Evolutionary conservation across 306 rosid genomes (phyloP), one percentile per base, ranked within the genome.

Genomic region (Vicia villosa): DNA sequence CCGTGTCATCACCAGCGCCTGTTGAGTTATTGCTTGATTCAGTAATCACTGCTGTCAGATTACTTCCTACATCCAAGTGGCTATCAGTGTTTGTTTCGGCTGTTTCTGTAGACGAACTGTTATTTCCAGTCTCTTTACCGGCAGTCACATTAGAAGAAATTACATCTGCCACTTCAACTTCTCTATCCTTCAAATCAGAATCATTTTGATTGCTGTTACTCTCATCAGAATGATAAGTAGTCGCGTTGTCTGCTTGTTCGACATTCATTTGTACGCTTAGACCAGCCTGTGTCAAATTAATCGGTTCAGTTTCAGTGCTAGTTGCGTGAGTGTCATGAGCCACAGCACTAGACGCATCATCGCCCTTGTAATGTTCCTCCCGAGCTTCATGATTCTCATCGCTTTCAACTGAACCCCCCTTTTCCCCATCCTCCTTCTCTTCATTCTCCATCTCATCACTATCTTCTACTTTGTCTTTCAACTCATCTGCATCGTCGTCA

Each of bases 281-380:
- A 71, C 37, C 74, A 45, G 89, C 55, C 58, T 79, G 81, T 61
- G 77, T 91, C 45, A 66, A 47, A 83, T 74, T 74, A 69, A 40
- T 12, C 7, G 72, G 38, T 69, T 74, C 75, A n/a, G 60, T 55
- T 81, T 81, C 94, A 36, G 66, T 69, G 80, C 77, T 77, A 56
- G 77, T 69, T 60, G 77, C 74, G 20, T 80, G 85, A 65, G 84
- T 58, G 68, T 90, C 92, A 52, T 94, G 99, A 71, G 96, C 49
- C 63, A 94, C 99, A 73, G 96, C 99, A 80, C 99, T 94, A 69
- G 99, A 94, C 28, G 97, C 99, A 80, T 94, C 99, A 63, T 94
- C 99, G 0, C 84, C 97, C 79, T 83, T 94, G 79, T 94, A 94
- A 70, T 88, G 57, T 74, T 91, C 95, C 91, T 94, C 99, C 19